phyloP scores from a whole-genome alignment of 176 grass and related monocot species.

The barley (Hordeum vulgare) region MorexV3_pseudomolecules_assembly NC_058522.1:371012793-371013292 shows the following conservation, averaged over 20 bases:
- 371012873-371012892: no score
- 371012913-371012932: constrained; percentile 40
- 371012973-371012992: constrained; percentile 30
- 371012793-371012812: no score
- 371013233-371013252: not conserved
- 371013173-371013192: constrained; percentile 16
- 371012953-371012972: constrained; percentile 56
- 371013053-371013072: no score
- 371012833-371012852: no score
- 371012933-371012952: constrained; percentile 40
- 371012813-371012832: no score
- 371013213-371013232: constrained; percentile 11
- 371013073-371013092: no score
- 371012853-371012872: no score
- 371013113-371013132: no score
- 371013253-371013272: not conserved
- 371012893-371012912: no score
- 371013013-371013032: not conserved
- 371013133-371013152: constrained; percentile 13
- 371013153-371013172: constrained; percentile 45
- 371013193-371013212: constrained; percentile 19
- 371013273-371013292: not conserved
- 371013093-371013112: no score
- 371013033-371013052: not conserved
- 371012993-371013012: constrained; percentile 39